Conservation (phyloP, 2,329 filamentous ascomycete genomes). For the Hypoxylon sp. region DNA sequence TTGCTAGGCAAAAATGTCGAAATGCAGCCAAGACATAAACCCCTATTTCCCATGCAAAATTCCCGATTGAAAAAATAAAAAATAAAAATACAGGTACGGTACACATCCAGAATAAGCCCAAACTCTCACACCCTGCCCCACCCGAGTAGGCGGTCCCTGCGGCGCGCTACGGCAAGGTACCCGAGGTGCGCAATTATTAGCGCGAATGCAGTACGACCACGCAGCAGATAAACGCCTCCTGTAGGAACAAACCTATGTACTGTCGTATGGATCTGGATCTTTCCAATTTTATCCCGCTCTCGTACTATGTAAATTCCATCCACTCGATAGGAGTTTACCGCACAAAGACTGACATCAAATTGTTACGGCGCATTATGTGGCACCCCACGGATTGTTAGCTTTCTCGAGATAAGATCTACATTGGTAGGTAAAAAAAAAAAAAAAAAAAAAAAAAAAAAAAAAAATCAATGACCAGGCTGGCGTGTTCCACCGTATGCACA, state of each 20-base stretch:
- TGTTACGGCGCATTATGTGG: background rate
- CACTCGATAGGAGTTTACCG: slow-evolving; percentile 4
- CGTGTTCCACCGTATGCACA: slow-evolving; percentile 8
- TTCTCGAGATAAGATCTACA: slow-evolving; percentile 5
- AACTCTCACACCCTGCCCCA: slow-evolving; percentile 29
- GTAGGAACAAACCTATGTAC: slow-evolving; percentile 17
- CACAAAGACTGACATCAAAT: background rate
- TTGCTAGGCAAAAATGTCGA: slow-evolving; percentile 14
- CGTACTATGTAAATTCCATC: background rate
- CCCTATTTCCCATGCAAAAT: slow-evolving; percentile 43
- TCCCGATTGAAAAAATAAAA: slow-evolving; percentile 40
- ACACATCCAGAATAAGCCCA: slow-evolving; percentile 8
- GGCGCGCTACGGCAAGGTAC: slow-evolving; percentile 51
- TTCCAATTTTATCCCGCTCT: slow-evolving; percentile 26
- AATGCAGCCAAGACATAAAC: slow-evolving; percentile 42
- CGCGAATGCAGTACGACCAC: slow-evolving; percentile 44
- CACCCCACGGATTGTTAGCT: background rate
- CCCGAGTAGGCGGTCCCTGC: slow-evolving; percentile 39
- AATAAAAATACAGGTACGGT: background rate
- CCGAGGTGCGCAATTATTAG: slow-evolving; percentile 48
- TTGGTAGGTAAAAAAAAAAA: background rate
- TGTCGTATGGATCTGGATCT: slow-evolving; percentile 17
- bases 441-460: no score
- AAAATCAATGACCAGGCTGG: slow-evolving; percentile 14
- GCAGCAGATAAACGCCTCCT: slow-evolving; percentile 18